phyloP scores from a whole-genome alignment of 106 monocot species.

The Allium sativum region DNA sequence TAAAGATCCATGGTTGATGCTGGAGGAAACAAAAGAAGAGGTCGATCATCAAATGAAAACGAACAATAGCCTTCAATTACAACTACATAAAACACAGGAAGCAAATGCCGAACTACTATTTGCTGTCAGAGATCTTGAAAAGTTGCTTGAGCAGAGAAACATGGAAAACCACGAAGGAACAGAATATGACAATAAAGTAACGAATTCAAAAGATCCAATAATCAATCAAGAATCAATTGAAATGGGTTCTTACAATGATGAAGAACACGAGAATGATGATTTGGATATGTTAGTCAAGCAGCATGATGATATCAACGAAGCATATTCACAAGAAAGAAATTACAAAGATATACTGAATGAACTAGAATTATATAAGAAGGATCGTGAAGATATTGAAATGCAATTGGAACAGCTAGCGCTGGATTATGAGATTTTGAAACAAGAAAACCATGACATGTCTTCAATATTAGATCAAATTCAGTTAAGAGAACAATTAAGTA shows the following conservation, averaged over 20 bases:
- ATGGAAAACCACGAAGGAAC: conserved; percentile 14
- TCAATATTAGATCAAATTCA: conserved; percentile 73
- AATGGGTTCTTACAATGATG: conserved; percentile 21
- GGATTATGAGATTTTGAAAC: conserved; percentile 94
- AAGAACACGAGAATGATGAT: conserved; percentile 23
- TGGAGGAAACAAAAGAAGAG: conserved; percentile 84
- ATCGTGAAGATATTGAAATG: conserved; percentile 83
- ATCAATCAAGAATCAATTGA: conserved; percentile 19
- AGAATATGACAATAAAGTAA: conserved; percentile 5
- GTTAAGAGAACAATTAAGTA: conserved; percentile 75
- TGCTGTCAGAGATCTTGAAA: conserved; percentile 81
- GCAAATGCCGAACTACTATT: conserved; percentile 77
- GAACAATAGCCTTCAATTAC: conserved; percentile 60
- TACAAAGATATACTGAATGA: conserved; percentile 51
- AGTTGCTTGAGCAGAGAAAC: conserved; percentile 64
- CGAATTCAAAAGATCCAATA: conserved; percentile 5
- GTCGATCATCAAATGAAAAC: conserved; percentile 63
- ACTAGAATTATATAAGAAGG: conserved; percentile 80
- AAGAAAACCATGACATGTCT: conserved; percentile 87
- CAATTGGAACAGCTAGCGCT: conserved; percentile 99
- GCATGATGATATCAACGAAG: conserved; percentile 10
- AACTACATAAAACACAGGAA: conserved; percentile 79
- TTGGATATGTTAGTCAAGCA: conserved; percentile 41
- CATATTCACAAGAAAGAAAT: conserved; percentile 41
- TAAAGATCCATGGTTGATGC: conserved; percentile 32